Evolutionary conservation across 2,329 filamentous ascomycete species (phyloP), one percentile per base, ranked within the genome.

Genomic region (Venturiaceae sp.): DNA sequence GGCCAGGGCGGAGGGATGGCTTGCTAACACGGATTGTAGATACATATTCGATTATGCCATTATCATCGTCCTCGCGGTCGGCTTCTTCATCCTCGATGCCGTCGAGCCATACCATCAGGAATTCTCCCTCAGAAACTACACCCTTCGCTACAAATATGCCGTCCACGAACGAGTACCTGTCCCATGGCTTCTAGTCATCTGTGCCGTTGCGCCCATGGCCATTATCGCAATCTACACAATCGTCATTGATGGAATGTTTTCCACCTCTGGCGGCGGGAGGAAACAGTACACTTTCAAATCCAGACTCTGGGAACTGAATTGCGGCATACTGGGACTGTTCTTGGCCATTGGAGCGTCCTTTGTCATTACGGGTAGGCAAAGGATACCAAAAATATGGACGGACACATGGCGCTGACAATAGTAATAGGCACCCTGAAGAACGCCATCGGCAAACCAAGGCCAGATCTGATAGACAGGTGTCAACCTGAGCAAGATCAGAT

Each of bases 281-380:
- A 67, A 68, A 33, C 65, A 73, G 56, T 81, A 82, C 64, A 72
- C 76, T 39, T 75, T 80, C 63, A 79, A 79, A 64, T 79, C 83
- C 63, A 73, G 81, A 21, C 65, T 83, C n/a, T 84, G 81, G 81
- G 80, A 84, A 67, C 70, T 83, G 64, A 84, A 84, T 64, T 83
- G 81, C 63, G 81, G 81, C 2, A 75, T 83, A 11, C 66, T 84
- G 28, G 81, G 81, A n/a, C 68, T 84, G 59, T 65, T 80, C 16
- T 67, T 83, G 41, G 76, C 79, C 33, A 77, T 81, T 58, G 77
- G 73, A 14, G 69, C 77, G n/a, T 76, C 79, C 0, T 83, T 83
- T 65, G 75, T 81, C 23, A 80, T 83, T 53, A 83, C 81, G 4
- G 44, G 44, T 50, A 50, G 44, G 26, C 30, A 6, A n/a, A n/a